Evolutionary conservation across 768 basidiomycete species (phyloP).

Genomic region (Pleurotus citrinopileatus): DNA sequence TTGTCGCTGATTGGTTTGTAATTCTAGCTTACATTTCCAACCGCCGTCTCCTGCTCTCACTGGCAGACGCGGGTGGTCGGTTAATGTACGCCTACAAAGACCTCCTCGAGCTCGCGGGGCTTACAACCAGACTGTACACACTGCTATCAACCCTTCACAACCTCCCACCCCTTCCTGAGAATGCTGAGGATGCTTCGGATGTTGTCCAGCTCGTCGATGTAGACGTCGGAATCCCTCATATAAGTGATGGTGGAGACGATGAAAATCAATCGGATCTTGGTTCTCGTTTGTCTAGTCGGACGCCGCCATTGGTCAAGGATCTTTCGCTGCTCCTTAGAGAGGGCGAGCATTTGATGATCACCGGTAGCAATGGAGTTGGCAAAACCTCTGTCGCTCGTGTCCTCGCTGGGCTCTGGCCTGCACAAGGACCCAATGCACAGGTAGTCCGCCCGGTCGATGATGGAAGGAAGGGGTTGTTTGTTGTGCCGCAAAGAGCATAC

Average conservation of each 20-base stretch:
- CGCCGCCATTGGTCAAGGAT: conserved; percentile 61
- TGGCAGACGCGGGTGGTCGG: conserved; percentile 95
- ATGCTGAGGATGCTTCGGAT: conserved; percentile 27
- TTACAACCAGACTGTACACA: conserved; percentile 87
- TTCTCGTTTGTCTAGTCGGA: conserved; percentile 21
- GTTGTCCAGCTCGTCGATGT: conserved; percentile 66
- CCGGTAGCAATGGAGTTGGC: conserved; percentile 89
- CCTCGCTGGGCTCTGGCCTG: conserved; percentile 86
- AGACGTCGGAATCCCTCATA: conserved; percentile 62
- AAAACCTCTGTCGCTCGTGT: conserved; percentile 90
- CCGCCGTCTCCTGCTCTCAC: conserved; percentile 82
- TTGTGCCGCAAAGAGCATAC: conserved; percentile 92
- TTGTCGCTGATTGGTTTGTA: neutral
- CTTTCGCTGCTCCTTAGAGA: conserved; percentile 59
- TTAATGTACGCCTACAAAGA: conserved; percentile 98
- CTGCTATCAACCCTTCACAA: conserved; percentile 84
- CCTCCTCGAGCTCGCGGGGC: conserved; percentile 89
- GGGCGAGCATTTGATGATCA: conserved; percentile 91
- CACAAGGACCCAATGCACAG: conserved; percentile 33
- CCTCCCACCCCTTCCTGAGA: conserved; percentile 51
- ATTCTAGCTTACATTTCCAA: conserved; percentile 81
- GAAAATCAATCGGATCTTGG: conserved; percentile 13
- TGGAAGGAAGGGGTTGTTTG: conserved; percentile 60
- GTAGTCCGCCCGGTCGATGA: conserved; percentile 34
- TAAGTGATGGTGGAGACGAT: conserved; percentile 10